phyloP scores from a whole-genome alignment of 805 yeast genomes.

The Yarrowia sp. region DNA sequence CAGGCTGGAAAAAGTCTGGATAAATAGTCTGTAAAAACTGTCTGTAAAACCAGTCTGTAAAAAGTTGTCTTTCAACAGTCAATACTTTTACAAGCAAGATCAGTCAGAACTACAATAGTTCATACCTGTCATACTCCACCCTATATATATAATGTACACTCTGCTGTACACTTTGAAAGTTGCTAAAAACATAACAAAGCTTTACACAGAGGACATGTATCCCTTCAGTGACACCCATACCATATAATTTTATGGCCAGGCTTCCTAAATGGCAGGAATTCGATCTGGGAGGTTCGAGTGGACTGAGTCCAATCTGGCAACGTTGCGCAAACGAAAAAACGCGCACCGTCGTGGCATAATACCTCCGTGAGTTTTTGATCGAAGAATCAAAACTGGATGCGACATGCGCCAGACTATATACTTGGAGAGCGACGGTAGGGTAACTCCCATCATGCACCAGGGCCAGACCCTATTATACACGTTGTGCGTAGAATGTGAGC shows the following conservation, averaged over 20 bases:
- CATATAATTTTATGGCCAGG: slow-evolving; percentile 18
- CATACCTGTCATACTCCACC: too few species aligned
- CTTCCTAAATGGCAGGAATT: slow-evolving; percentile 24
- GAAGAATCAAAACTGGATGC: slow-evolving; percentile 19
- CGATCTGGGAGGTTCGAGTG: slow-evolving; percentile 25
- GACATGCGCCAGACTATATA: neutral
- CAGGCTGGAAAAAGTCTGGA: too few species aligned
- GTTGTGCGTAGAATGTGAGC: neutral
- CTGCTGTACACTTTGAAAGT: neutral
- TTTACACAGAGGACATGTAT: slow-evolving; percentile 17
- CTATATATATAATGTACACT: slow-evolving; percentile 4
- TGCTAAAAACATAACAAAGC: neutral
- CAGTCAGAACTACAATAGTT: too few species aligned
- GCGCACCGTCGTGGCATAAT: slow-evolving; percentile 25
- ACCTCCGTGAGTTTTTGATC: slow-evolving; percentile 25
- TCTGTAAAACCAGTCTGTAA: too few species aligned
- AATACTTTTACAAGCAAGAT: too few species aligned
- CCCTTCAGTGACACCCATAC: slow-evolving; percentile 25
- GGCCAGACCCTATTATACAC: neutral
- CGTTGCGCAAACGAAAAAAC: slow-evolving; percentile 14
- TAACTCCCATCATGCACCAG: neutral
- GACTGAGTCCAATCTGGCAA: slow-evolving; percentile 25
- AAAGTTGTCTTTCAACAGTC: too few species aligned
- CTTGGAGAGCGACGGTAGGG: neutral
- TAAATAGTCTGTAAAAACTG: too few species aligned